phyloP scores from a whole-genome alignment of 228 moss, liverwort and hornwort species.

The Sphagnum fallax region DNA sequence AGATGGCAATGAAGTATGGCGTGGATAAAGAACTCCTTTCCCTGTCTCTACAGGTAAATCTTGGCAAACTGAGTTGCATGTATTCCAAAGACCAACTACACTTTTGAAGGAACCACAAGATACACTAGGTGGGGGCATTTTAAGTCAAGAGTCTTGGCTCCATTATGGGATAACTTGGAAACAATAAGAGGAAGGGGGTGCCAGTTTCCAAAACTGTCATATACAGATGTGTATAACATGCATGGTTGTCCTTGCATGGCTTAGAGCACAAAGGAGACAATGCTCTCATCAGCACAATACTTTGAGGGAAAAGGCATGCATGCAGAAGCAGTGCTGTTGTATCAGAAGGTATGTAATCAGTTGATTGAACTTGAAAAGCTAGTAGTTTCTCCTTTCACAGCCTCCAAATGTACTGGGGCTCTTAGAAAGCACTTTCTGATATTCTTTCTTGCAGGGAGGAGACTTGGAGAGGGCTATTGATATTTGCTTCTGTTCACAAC shows the following conservation, averaged over 20 bases:
- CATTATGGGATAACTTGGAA: too few species aligned
- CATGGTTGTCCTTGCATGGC: background rate
- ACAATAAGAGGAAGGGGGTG: too few species aligned
- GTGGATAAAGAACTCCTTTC: slow-evolving; percentile 81
- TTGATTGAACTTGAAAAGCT: background rate
- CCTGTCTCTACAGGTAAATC: slow-evolving; percentile 73
- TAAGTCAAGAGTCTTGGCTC: too few species aligned
- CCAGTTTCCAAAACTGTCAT: too few species aligned
- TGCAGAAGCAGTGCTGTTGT: slow-evolving; percentile 85
- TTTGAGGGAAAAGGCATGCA: slow-evolving; percentile 58
- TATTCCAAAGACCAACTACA: background rate
- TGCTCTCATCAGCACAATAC: slow-evolving; percentile 76
- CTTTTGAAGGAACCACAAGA: too few species aligned
- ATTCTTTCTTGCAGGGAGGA: slow-evolving; percentile 46
- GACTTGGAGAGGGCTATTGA: slow-evolving; percentile 79
- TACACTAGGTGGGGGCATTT: too few species aligned
- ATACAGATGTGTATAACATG: too few species aligned
- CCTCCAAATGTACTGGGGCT: background rate
- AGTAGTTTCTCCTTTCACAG: background rate
- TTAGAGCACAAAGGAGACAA: slow-evolving; percentile 78
- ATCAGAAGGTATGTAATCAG: slow-evolving; percentile 61
- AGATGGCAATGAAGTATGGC: slow-evolving; percentile 77
- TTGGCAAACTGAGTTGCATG: background rate
- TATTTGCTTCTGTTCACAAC: slow-evolving; percentile 69
- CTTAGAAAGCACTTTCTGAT: too few species aligned